Conservation (phyloP, 768 basidiomycete genomes). For the Auricularia cornea region DNA sequence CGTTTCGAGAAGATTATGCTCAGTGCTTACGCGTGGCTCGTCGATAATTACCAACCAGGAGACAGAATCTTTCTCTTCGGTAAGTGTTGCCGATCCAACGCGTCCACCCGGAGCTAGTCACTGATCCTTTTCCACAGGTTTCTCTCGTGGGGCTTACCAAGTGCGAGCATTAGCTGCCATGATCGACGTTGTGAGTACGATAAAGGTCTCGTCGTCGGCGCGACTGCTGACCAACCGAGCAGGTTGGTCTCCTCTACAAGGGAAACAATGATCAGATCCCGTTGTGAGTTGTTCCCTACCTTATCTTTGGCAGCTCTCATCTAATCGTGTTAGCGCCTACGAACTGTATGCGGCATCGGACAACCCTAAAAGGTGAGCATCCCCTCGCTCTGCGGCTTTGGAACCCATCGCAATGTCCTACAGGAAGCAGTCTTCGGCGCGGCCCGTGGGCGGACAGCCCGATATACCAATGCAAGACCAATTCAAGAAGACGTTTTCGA, state of each 20-base stretch:
- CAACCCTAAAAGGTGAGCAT: too few species aligned
- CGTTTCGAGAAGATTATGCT: slow-evolving; percentile 25
- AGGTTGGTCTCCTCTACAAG: slow-evolving; percentile 35
- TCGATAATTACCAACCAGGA: slow-evolving; percentile 29
- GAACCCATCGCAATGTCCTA: too few species aligned
- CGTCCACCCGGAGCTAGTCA: too few species aligned
- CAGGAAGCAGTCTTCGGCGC: too few species aligned
- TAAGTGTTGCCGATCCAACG: background rate
- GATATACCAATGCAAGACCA: too few species aligned
- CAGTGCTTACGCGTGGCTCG: slow-evolving; percentile 33
- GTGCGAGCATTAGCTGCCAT: slow-evolving; percentile 36
- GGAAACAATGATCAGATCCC: slow-evolving; percentile 36
- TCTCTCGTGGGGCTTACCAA: slow-evolving; percentile 41
- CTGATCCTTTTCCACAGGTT: slow-evolving; percentile 32
- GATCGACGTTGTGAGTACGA: slow-evolving; percentile 28
- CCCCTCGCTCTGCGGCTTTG: too few species aligned
- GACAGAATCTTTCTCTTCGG: slow-evolving; percentile 37
- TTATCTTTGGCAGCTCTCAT: background rate
- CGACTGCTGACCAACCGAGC: background rate
- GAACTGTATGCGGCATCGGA: slow-evolving; percentile 31
- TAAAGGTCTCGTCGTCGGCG: background rate
- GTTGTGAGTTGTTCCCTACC: slow-evolving; percentile 25
- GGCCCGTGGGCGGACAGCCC: slow-evolving; percentile 4
- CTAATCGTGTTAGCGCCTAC: slow-evolving; percentile 30
- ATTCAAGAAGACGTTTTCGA: slow-evolving; percentile 32